phyloP scores from a whole-genome alignment of 2,329 filamentous ascomycete species.

The Pyricularia grisea region DNA sequence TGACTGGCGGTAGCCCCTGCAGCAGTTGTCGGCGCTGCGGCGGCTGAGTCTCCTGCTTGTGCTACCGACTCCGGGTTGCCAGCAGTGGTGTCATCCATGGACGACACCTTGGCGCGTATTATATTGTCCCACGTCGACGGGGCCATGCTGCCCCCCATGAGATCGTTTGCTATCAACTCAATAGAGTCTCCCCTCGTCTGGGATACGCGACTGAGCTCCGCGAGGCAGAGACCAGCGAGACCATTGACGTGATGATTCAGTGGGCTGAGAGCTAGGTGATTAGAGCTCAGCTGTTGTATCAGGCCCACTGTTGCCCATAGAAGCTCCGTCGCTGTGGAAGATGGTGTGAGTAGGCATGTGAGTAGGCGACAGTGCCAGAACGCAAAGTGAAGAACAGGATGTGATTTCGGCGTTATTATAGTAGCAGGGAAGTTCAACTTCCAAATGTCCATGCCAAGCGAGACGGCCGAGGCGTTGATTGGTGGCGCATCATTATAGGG shows the following conservation, averaged over 20 bases:
- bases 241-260: constrained; percentile 59
- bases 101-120: constrained; percentile 41
- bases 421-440: constrained; percentile 52
- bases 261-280: constrained; percentile 38
- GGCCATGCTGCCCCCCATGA: constrained; percentile 42
- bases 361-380: constrained; percentile 64
- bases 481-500: not conserved
- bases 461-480: constrained; percentile 18
- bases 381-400: constrained; percentile 52
- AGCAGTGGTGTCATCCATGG: constrained; percentile 17
- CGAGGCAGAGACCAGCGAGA: constrained; percentile 37
- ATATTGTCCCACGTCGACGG: constrained; percentile 47
- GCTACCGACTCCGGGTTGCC: not conserved
- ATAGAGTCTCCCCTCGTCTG: constrained; percentile 43
- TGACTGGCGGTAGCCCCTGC: constrained; percentile 34
- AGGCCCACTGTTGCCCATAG: constrained; percentile 52
- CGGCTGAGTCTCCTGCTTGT: constrained; percentile 5
- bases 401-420: constrained; percentile 39
- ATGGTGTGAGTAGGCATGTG: constrained; percentile 49
- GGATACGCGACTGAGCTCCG: constrained; percentile 1
- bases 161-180: constrained; percentile 41
- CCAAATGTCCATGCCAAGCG: constrained; percentile 55
- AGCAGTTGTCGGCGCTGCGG: constrained; percentile 3
- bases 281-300: constrained; percentile 45
- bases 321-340: constrained; percentile 44